Conservation (phyloP, 257 asterid genomes). For the Jasminum sambac region DNA sequence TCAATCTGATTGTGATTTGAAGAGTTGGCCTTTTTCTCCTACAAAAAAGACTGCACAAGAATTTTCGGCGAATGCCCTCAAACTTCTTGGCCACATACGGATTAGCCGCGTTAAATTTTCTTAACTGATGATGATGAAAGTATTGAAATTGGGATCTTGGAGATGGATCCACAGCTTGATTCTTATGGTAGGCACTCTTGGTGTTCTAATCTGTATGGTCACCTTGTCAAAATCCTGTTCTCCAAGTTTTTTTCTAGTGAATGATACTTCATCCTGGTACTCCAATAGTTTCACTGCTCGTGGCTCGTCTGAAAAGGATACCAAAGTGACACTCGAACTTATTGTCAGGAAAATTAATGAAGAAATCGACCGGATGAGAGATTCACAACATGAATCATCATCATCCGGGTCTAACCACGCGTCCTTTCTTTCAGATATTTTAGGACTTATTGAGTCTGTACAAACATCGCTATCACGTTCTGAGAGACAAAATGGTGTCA, state of each 20-base stretch:
- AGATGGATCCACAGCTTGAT: slow-evolving; percentile 34
- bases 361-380: slow-evolving; percentile 35
- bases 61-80: background rate
- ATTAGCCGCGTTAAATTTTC: background rate
- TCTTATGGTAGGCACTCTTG: slow-evolving; percentile 28
- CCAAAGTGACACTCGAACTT: slow-evolving; percentile 25
- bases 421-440: slow-evolving; percentile 49
- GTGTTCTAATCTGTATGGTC: slow-evolving; percentile 33
- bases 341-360: slow-evolving; percentile 39
- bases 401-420: slow-evolving; percentile 29
- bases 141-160: slow-evolving; percentile 34
- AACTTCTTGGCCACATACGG: background rate
- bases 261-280: slow-evolving; percentile 33
- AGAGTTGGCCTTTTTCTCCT: background rate
- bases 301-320: slow-evolving; percentile 3
- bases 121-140: slow-evolving; percentile 28
- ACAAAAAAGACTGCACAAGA: background rate
- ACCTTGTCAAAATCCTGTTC: slow-evolving; percentile 46
- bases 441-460: slow-evolving; percentile 44
- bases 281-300: slow-evolving; percentile 4
- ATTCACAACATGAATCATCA: slow-evolving; percentile 26
- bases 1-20: background rate
- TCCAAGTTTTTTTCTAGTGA: slow-evolving; percentile 32
- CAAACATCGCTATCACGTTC: slow-evolving; percentile 15
- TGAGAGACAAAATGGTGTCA: background rate